These are phyloP conservation scores for Podila clonocystis DNA, from an alignment of 192 early-diverging fungal species.

Conservation along the genomic window DNA sequence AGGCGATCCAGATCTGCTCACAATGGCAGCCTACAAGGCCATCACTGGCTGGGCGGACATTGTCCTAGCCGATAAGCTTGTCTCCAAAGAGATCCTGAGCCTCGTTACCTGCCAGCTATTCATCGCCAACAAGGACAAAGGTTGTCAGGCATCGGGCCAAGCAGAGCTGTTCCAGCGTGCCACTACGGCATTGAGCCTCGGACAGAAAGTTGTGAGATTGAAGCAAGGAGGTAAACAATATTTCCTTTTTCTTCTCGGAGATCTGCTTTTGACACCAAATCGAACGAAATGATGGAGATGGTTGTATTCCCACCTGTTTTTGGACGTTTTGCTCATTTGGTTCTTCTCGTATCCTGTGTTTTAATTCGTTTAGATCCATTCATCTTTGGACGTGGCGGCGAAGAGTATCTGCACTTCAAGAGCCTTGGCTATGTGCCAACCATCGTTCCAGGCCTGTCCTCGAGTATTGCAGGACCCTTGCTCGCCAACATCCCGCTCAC, in stretches of 20 bases:
- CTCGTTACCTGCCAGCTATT: slow-evolving; percentile 60
- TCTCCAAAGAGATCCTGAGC: slow-evolving; percentile 70
- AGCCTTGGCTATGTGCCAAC: slow-evolving; percentile 73
- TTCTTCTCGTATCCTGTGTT: background rate
- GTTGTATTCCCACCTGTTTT: no score
- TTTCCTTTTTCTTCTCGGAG: no score
- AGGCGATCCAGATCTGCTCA: slow-evolving; percentile 86
- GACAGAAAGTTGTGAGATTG: slow-evolving; percentile 82
- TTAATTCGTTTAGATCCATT: slow-evolving; percentile 73
- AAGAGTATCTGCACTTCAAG: slow-evolving; percentile 85
- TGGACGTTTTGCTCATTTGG: no score
- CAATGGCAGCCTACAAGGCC: slow-evolving; percentile 72
- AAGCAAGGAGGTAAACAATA: slow-evolving; percentile 79
- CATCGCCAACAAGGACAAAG: slow-evolving; percentile 80
- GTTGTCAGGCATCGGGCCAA: slow-evolving; percentile 80
- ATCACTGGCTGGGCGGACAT: slow-evolving; percentile 79
- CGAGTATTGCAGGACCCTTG: slow-evolving; percentile 78
- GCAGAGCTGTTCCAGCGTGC: slow-evolving; percentile 78
- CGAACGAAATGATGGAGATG: no score
- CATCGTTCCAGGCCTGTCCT: slow-evolving; percentile 82
- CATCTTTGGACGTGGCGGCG: slow-evolving; percentile 93
- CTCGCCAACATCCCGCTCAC: slow-evolving; percentile 88
- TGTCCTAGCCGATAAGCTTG: slow-evolving; percentile 85
- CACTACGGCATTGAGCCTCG: slow-evolving; percentile 68
- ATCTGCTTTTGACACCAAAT: no score